Conservation (phyloP, 768 basidiomycete genomes). For the Neoboletus brunneissimus region DNA sequence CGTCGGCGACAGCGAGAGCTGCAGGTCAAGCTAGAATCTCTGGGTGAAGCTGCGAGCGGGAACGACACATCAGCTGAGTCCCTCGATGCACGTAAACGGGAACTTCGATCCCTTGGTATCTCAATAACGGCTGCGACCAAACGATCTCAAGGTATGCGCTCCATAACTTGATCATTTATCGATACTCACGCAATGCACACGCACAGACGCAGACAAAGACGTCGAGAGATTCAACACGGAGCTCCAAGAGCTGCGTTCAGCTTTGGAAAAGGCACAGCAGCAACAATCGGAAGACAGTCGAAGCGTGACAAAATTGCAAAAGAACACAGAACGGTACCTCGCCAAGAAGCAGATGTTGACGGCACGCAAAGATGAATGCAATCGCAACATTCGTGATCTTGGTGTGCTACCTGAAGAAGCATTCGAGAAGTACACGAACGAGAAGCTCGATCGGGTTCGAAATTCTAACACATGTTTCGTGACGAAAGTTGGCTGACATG, state of each 20-base stretch:
- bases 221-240: conserved; percentile 57
- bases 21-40: conserved; percentile 66
- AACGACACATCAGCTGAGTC: conserved; percentile 60
- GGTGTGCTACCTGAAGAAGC: conserved; percentile 97
- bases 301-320: conserved; percentile 86
- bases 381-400: conserved; percentile 91
- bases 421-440: conserved; percentile 88
- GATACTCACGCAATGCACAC: not conserved
- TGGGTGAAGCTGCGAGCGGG: conserved; percentile 60
- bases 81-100: conserved; percentile 63
- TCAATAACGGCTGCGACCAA: conserved; percentile 64
- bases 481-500: not conserved
- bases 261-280: conserved; percentile 72
- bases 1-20: conserved; percentile 78
- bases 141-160: conserved; percentile 54
- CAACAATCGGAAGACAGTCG: conserved; percentile 87
- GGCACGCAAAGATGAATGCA: conserved; percentile 89
- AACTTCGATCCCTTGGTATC: conserved; percentile 63
- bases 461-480: not conserved
- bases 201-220: conserved; percentile 67
- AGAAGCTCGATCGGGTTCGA: conserved; percentile 83
- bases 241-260: conserved; percentile 62
- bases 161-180: not conserved
- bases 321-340: conserved; percentile 91
- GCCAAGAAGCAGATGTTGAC: conserved; percentile 86